A percentile compares a stretch with the other conserved stretches of the same genome.
Conservation (phyloP, 345 rosid genomes). For the Syzygium aqueum region DNA sequence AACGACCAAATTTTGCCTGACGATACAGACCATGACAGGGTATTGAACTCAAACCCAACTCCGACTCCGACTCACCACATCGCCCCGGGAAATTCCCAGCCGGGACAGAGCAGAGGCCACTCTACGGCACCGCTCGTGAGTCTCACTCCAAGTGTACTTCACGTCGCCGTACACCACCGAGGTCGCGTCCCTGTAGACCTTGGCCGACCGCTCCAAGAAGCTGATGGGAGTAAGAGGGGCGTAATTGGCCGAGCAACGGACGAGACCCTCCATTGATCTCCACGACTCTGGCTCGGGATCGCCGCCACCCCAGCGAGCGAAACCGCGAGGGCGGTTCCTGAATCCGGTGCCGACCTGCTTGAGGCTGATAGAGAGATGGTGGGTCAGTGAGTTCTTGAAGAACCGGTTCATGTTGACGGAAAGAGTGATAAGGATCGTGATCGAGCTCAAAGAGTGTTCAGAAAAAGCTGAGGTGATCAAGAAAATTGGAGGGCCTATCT, state of each 20-base stretch:
- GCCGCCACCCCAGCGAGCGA: not conserved
- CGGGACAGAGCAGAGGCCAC: slow-evolving; percentile 66
- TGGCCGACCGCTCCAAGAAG: slow-evolving; percentile 69
- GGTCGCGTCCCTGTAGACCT: slow-evolving; percentile 46
- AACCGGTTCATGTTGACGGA: slow-evolving; percentile 8
- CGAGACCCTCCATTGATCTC: slow-evolving; percentile 51
- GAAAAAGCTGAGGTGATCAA: not conserved
- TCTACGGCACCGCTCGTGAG: slow-evolving; percentile 51
- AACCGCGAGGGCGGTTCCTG: not conserved
- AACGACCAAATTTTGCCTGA: not conserved
- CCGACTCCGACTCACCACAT: slow-evolving; percentile 39
- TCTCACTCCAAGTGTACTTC: slow-evolving; percentile 51
- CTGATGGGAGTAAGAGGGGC: slow-evolving; percentile 60
- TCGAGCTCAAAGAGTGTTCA: not conserved
- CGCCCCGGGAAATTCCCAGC: slow-evolving; percentile 48
- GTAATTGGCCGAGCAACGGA: slow-evolving; percentile 51
- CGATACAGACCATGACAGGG: not conserved
- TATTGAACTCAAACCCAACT: not conserved
- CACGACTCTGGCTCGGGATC: slow-evolving; percentile 3
- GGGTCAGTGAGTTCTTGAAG: slow-evolving; percentile 4
- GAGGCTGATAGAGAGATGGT: not conserved
- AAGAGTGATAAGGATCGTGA: not conserved
- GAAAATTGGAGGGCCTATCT: not conserved
- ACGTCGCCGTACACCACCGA: slow-evolving; percentile 46
- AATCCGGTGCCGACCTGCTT: not conserved